A percentile compares a stretch with the other conserved stretches of the same genome.
These are phyloP conservation scores for Diplotaxis tenuifolia DNA, from an alignment of 345 rosid species.

Conservation along the genomic window DNA sequence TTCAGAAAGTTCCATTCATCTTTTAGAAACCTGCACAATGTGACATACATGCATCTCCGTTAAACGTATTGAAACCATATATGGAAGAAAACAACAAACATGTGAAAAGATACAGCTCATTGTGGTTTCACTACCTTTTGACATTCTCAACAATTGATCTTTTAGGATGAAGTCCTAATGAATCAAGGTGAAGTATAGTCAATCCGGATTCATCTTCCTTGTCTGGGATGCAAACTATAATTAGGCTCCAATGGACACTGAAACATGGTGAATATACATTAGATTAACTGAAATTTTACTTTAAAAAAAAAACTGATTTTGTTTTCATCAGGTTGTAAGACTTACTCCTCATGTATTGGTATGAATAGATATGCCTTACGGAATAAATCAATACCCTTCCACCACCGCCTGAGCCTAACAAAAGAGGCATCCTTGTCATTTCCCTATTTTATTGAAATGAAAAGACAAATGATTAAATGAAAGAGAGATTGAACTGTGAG, in stretches of 20 bases:
- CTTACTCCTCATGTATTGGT: constrained; percentile 94
- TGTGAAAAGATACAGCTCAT: constrained; percentile 3
- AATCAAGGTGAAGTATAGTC: constrained; percentile 85
- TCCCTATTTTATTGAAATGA: constrained; percentile 41
- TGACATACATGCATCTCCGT: neutral
- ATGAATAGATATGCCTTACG: constrained; percentile 81
- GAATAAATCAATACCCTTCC: constrained; percentile 85
- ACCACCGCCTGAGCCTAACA: constrained; percentile 91
- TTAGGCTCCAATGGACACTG: constrained; percentile 97
- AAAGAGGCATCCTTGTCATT: constrained; percentile 58
- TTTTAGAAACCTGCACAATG: constrained; percentile 54
- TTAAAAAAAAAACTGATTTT: neutral
- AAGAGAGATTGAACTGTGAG: neutral
- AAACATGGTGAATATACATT: constrained; percentile 23
- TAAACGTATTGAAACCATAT: neutral
- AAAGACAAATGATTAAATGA: constrained; percentile 17
- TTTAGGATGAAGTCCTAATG: constrained; percentile 71
- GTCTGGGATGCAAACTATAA: constrained; percentile 82
- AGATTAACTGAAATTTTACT: neutral
- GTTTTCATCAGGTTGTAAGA: constrained; percentile 3
- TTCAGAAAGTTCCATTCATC: constrained; percentile 79
- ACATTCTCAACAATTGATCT: constrained; percentile 57
- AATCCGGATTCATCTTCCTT: constrained; percentile 76
- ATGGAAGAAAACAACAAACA: neutral
- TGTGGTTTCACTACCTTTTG: constrained; percentile 56